Percentiles rank a stretch among this genome's conserved stretches.
These are phyloP conservation scores for Barbatosphaeria neglecta DNA, from an alignment of 495 filamentous ascomycete species.

Conservation along the genomic window DNA sequence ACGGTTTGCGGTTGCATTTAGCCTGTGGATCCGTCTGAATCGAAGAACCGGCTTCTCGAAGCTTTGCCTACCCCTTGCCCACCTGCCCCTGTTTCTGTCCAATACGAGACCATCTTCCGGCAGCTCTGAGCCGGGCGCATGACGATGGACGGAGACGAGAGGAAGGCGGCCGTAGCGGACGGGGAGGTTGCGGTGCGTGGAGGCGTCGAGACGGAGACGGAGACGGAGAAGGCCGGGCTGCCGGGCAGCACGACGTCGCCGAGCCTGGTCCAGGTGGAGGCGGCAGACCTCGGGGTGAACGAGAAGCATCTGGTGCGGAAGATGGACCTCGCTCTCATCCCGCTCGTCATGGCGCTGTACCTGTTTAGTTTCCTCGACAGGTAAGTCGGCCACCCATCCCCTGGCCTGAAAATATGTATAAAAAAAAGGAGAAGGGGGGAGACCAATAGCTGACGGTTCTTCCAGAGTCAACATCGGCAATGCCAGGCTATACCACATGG, in stretches of 20 bases:
- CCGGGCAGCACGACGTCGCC: neutral
- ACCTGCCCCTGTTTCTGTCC: too few species aligned
- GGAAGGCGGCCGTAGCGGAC: neutral
- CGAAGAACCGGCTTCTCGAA: too few species aligned
- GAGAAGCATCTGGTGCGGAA: constrained; percentile 27
- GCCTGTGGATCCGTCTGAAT: too few species aligned
- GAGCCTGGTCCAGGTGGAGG: neutral
- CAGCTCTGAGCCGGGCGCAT: neutral
- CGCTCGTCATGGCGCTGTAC: constrained; percentile 26
- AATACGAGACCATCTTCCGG: too few species aligned
- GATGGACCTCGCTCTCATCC: constrained; percentile 24
- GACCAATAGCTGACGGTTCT: neutral
- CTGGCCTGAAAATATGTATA: too few species aligned
- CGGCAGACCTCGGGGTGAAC: neutral
- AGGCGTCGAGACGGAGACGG: too few species aligned
- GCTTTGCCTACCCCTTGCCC: too few species aligned
- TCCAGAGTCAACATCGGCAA: constrained; percentile 70
- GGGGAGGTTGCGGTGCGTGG: neutral
- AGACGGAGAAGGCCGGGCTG: neutral
- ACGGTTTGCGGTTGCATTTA: too few species aligned
- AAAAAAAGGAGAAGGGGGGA: neutral
- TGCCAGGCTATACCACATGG: constrained; percentile 55
- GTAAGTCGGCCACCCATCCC: constrained; percentile 5
- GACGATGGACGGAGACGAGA: neutral
- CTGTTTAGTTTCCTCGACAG: constrained; percentile 31